Base-by-base conservation (phyloP, 2,329 filamentous ascomycete species). In the Coleophoma eucalyptorum region DNA sequence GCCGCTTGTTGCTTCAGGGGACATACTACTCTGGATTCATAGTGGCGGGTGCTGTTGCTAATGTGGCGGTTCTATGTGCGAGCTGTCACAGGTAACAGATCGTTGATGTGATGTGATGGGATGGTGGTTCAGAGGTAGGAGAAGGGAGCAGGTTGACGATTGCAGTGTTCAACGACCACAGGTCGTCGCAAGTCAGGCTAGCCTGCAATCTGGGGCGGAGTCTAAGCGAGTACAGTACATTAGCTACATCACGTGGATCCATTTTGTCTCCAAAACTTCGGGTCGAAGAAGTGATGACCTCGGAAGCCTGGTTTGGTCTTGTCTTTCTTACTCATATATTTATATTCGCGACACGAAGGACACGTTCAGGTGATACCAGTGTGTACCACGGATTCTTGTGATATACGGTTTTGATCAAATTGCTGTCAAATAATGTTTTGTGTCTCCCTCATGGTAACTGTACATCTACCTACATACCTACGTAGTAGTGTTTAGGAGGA, bases 21-120 rank as follows among this genome's bases (percentile, higher is more conserved):
- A 84, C 88, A 70, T 85, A 94, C 89, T 81, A 94, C 89, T 94
- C 89, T 70, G 89, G 89, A 81, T 94, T 94, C 89, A 94, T 94
- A 69, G 65, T 89, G 79, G 49, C 54, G 40, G 46, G 26, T 53
- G 33, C 12, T 37, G 20, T 44, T 18, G 44, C 50, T 32, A 42
- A 15, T 21, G 37, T 50, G 19, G 43, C 21, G 37, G 33, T 32
- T 33, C 43, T 40, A 20, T 37, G 37, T 32, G 20, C 45, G 48
- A 19, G 40, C 19, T 32, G 34, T 41, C 34, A 20, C 45, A 48
- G 43, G 31, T 38, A 18, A n/a, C 38, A 43, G 54, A 52, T 54
- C 50, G 50, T 45, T 56, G 51, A 46, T 44, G 44, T 43, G 50
- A 53, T 53, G 50, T 56, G 51, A 46, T 44, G 44, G 40, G 50